Evolutionary conservation across 768 basidiomycete genomes (phyloP), one percentile per base, ranked within the genome.

Genomic region (Termitomyces sp.): DNA sequence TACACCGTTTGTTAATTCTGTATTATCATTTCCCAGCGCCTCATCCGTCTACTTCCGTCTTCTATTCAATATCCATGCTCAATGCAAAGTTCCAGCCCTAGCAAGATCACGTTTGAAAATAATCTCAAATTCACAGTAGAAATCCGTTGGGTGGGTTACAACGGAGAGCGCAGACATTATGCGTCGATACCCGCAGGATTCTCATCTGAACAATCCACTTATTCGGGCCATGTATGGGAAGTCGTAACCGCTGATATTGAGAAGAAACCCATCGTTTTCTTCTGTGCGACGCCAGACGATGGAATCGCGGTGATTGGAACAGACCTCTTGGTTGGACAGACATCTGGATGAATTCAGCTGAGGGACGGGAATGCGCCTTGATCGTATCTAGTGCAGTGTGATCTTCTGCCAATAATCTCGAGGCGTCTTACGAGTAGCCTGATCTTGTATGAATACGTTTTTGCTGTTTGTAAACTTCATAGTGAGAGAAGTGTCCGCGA

Each of bases 41-140:
- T 61, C 15, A 11, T 21, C 12, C 33, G 45, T 6, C 7, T 45
- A 7, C 15, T 1, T 33, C 45, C 60, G 11, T 43, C 35, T n/a
- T 17, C 23, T n/a, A 2, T 35, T 19, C 21, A 2, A 15, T 42
- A 35, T 23, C 30, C 10, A n/a, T 4, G 1, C n/a, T 47, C 30
- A 11, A 1, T n/a, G 3, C 46, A n/a, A 31, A 28, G 28, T 11
- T 6, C 30, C n/a, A n/a, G 10, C 19, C 14, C 55, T 12, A 60
- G 58, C 23, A 31, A 14, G 15, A 60, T 62, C n/a, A 52, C n/a
- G 14, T 62, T 62, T 43, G 51, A 54, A 3, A 62, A 62, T 31
- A n/a, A 11, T 21, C 58, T 62, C 17, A 9, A 30, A 12, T 8
- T 55, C 47, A 30, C 19, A 17, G 53, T 60, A 2, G 50, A 47